Conservation (phyloP, 2,329 filamentous ascomycete genomes). For the Atkinsonella texensis region DNA sequence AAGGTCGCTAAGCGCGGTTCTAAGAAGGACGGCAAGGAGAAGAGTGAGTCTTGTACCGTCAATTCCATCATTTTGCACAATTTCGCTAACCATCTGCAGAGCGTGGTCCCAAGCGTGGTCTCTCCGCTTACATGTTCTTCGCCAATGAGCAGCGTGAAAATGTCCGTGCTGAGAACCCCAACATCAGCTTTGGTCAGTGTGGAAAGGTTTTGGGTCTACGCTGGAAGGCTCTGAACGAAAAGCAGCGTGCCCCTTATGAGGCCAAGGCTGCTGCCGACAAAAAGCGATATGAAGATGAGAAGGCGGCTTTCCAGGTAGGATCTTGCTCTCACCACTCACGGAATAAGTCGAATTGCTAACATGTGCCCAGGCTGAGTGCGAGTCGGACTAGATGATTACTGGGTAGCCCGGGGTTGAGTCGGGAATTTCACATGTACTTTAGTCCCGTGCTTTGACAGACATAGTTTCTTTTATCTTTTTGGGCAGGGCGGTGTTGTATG, state of each 20-base stretch:
- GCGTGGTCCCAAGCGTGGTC: conserved; percentile 85
- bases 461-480: conserved; percentile 24
- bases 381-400: conserved; percentile 27
- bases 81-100: conserved; percentile 24
- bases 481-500: conserved; percentile 31
- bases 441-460: conserved; percentile 9
- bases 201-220: conserved; percentile 96
- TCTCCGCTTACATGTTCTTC: conserved; percentile 99
- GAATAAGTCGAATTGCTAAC: background rate
- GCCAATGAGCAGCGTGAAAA: conserved; percentile 98
- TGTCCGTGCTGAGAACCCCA: conserved; percentile 95
- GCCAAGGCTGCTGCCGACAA: conserved; percentile 94
- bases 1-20: conserved; percentile 44
- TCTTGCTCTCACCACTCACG: background rate
- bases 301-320: conserved; percentile 81
- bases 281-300: conserved; percentile 99
- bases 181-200: conserved; percentile 96
- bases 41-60: conserved; percentile 33
- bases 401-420: conserved; percentile 4
- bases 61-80: background rate
- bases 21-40: conserved; percentile 46
- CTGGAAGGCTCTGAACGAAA: conserved; percentile 94
- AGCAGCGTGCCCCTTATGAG: conserved; percentile 89
- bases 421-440: conserved; percentile 6
- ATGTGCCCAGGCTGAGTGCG: conserved; percentile 40